Base-by-base conservation (phyloP, 371 early-diverging fungal genomes). In the Mycotypha africana region DNA sequence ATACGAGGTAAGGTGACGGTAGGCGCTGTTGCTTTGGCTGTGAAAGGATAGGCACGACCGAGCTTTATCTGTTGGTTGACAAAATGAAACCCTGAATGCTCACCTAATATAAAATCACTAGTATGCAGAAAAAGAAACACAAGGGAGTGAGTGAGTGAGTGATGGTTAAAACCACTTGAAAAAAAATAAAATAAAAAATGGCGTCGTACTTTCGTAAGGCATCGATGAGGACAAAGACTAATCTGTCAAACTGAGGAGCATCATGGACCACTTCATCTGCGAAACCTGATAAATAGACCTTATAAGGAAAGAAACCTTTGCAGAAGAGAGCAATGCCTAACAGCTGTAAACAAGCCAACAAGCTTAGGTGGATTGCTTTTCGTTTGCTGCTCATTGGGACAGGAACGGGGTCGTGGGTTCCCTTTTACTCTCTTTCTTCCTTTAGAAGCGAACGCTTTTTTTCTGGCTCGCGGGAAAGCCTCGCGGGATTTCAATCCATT, bases 1-100 rank as follows among this genome's bases (percentile, higher is more conserved):
- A 97, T 78, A 16, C 98, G 80, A 49, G 95, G 97, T 62, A 95
- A 74, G 10, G 97, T 96, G 2, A 95, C 95, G 0, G 98, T 97
- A 1, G 98, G 97, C 14, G 96, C 86, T 28, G 83, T 78, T 10
- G 90, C 91, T 34, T 65, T 56, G 0, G 85, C 86, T 15, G 85
- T 85, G 53, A 76, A 89, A 4, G 86, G 82, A 19, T 70, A 49
- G 9, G 86, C 84, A 22, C 55, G 51, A 44, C 71, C 53, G 14
- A 49, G 40, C 19, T 70, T 55, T 41, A 84, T 75, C 23, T 71
- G 62, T 28, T 28, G 6, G 12, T 28, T 28, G 30, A 28, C 12
- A 28, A 28, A 28, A 12, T 28, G 8, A 28, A 28, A 28, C 12
- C 30, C 30, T 28, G 30, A 28, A 28, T 12, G 6, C 30, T 28